phyloP scores from a whole-genome alignment of 2,329 filamentous ascomycete species.

The Pseudovirgaria hyperparasitica region DNA sequence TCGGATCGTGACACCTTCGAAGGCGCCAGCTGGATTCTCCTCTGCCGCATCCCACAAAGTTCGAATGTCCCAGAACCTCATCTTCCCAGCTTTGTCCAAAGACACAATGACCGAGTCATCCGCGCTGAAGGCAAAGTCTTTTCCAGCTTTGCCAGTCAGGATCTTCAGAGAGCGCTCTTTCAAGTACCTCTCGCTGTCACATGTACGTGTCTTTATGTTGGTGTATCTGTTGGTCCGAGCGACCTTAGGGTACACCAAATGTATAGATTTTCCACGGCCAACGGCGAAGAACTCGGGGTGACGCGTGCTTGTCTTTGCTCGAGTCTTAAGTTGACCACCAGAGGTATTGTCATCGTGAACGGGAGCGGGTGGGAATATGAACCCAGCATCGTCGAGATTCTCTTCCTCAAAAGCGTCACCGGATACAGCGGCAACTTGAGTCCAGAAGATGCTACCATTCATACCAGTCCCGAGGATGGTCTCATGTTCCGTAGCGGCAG shows the following conservation, averaged over 20 bases:
- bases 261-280: conserved; percentile 89
- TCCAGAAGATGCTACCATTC: conserved; percentile 95
- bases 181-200: conserved; percentile 79
- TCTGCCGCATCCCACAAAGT: conserved; percentile 48
- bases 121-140: conserved; percentile 95
- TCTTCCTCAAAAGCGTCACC: conserved; percentile 70
- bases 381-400: conserved; percentile 71
- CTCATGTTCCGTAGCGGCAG: conserved; percentile 49
- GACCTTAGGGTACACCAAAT: conserved; percentile 58
- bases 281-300: conserved; percentile 93
- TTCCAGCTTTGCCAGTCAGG: conserved; percentile 92
- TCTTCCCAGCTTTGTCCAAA: conserved; percentile 87
- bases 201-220: conserved; percentile 41
- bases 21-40: conserved; percentile 27
- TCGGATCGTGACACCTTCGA: conserved; percentile 58
- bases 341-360: conserved; percentile 82
- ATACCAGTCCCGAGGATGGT: conserved; percentile 85
- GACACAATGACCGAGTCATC: conserved; percentile 92
- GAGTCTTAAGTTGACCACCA: conserved; percentile 87
- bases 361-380: conserved; percentile 77
- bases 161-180: conserved; percentile 84
- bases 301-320: conserved; percentile 76
- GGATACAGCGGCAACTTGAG: conserved; percentile 54
- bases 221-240: conserved; percentile 39
- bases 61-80: conserved; percentile 97